Evolutionary conservation across 2,329 filamentous ascomycete genomes (phyloP), one percentile per base, ranked within the genome.

Genomic region (Nothomitra cinnamomea): DNA sequence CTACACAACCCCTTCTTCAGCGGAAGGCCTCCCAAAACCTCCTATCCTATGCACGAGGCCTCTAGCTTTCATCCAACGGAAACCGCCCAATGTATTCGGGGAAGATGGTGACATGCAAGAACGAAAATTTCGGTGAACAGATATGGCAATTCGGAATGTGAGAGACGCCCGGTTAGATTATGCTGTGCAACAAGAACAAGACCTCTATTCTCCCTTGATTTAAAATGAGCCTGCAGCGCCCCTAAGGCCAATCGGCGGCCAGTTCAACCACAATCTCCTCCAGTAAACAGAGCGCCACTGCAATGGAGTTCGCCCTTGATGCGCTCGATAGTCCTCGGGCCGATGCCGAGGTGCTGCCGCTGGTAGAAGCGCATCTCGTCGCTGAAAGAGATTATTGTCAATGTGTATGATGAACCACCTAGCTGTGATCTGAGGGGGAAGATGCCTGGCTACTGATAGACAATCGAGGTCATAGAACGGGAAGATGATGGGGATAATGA

Each of bases 351-450:
- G 42, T 53, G n/a, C 32, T 58, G 48, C 54, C 53, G 53, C 35
- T 58, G 53, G 53, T 58, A 47, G 53, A 56, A 41, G 51, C 57
- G 53, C 54, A 58, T 57, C 24, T 49, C 22, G 24, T 56, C 57
- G 21, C 54, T 57, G 12, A 54, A 56, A 57, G 48, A 57, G 56
- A 35, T 56, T n/a, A 54, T 56, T 54, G 56, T 57, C 53, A 55
- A 57, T 17, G 38, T 55, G 42, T 57, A 58, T 35, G 41, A 28
- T 41, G 52, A 55, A 40, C 45, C 42, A 49, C 53, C 53, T 38
- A 35, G 42, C 17, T 50, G 40, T 48, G 57, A 55, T 56, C 41
- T 53, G 6, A 24, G 21, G 54, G 49, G 40, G 48, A 57, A 55
- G 54, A 56, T 58, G 36, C 54, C 25, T 38, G 52, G 55, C 51